Conservation (phyloP, 164 flowering plant genomes). For the Santalum album region DNA sequence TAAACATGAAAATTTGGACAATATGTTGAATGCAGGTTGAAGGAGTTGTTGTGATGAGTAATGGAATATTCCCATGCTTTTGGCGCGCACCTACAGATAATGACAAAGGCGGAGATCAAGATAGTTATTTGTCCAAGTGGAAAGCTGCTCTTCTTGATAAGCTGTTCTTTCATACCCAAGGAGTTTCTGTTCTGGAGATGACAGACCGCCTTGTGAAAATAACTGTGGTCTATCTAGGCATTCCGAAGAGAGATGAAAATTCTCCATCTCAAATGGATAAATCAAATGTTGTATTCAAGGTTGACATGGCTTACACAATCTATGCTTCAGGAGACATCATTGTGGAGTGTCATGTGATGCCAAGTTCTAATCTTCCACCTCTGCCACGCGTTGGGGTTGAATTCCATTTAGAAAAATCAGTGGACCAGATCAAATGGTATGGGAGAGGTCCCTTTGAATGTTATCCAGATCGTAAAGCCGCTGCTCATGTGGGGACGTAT, state of each 20-base stretch:
- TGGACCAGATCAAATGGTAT: conserved; percentile 64
- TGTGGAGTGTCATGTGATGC: conserved; percentile 51
- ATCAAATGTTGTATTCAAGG: conserved; percentile 28
- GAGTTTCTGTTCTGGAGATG: conserved; percentile 41
- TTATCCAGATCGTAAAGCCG: conserved; percentile 89
- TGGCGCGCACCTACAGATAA: conserved; percentile 99
- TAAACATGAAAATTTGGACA: neutral
- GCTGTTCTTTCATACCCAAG: conserved; percentile 38
- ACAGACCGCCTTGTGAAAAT: conserved; percentile 43
- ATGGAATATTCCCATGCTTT: conserved; percentile 79
- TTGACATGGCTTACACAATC: conserved; percentile 48
- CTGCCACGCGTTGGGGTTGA: conserved; percentile 89
- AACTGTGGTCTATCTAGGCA: conserved; percentile 33
- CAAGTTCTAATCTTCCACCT: conserved; percentile 73
- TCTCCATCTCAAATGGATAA: conserved; percentile 12
- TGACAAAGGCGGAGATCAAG: conserved; percentile 76
- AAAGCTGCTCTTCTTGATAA: conserved; percentile 54
- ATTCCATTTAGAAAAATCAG: conserved; percentile 62
- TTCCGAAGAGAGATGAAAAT: conserved; percentile 20
- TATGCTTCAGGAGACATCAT: conserved; percentile 80
- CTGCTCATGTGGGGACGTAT: conserved; percentile 76
- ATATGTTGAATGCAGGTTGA: conserved; percentile 37
- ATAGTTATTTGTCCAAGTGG: conserved; percentile 74
- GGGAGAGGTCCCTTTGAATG: conserved; percentile 98
- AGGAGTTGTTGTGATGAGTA: conserved; percentile 54